A percentile compares a stretch with the other conserved stretches of the same genome.
phyloP scores from a whole-genome alignment of 176 grass and related monocot species.

The Typha latifolia region DNA sequence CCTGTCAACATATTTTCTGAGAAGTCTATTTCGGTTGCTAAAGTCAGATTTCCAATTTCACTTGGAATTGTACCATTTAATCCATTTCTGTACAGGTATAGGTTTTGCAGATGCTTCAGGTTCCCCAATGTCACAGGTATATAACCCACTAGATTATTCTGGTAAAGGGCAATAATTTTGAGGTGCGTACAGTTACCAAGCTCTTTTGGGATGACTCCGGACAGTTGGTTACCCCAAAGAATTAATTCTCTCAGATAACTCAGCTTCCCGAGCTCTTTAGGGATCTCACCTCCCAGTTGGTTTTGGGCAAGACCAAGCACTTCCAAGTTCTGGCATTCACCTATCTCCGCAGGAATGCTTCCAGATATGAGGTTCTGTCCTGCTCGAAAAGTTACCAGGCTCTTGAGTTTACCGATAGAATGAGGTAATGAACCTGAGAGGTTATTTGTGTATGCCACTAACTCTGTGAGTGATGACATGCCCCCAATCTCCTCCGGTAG shows the following conservation, averaged over 20 bases:
- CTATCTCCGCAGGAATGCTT: conserved; percentile 68
- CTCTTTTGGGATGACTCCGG: conserved; percentile 62
- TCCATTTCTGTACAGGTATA: conserved; percentile 83
- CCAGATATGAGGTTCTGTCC: conserved; percentile 89
- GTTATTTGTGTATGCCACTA: conserved; percentile 88
- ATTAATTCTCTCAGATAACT: conserved; percentile 60
- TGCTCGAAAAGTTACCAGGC: conserved; percentile 58
- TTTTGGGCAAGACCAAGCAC: conserved; percentile 95
- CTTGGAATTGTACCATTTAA: conserved; percentile 78
- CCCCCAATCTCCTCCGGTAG: conserved; percentile 79
- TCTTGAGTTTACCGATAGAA: conserved; percentile 64
- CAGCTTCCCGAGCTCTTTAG: conserved; percentile 65
- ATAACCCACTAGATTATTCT: conserved; percentile 63
- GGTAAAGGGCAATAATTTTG: conserved; percentile 59
- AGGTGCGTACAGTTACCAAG: conserved; percentile 77
- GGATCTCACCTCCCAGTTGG: conserved; percentile 51
- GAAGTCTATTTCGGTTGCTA: conserved; percentile 71
- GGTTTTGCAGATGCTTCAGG: conserved; percentile 40
- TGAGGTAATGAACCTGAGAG: conserved; percentile 62
- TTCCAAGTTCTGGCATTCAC: conserved; percentile 49
- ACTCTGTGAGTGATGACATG: conserved; percentile 54
- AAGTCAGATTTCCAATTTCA: conserved; percentile 63
- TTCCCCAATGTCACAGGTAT: conserved; percentile 75
- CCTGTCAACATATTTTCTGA: conserved; percentile 88
- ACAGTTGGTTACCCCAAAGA: conserved; percentile 75